Conservation (phyloP, 441 rosid genomes). For the Eugenia klotzschiana region DNA sequence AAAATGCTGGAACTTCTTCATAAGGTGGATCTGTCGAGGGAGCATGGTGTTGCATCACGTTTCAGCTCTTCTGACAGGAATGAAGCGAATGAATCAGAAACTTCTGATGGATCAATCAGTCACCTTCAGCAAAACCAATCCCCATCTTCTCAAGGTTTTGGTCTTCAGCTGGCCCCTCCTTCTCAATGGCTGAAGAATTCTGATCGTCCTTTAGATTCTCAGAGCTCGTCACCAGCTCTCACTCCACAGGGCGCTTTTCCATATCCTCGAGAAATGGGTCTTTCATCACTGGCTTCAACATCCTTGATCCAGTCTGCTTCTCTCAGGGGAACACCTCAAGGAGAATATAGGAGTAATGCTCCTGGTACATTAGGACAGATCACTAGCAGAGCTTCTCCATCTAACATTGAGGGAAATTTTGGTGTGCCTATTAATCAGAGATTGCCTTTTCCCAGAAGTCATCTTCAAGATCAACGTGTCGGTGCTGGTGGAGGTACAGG, state of each 20-base stretch:
- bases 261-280: not conserved
- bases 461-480: slow-evolving; percentile 1
- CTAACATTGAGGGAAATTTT: not conserved
- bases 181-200: slow-evolving; percentile 41
- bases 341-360: not conserved
- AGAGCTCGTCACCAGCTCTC: slow-evolving; percentile 16
- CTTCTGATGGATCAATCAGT: slow-evolving; percentile 38
- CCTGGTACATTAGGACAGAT: not conserved
- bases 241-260: slow-evolving; percentile 10
- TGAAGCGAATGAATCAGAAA: slow-evolving; percentile 35
- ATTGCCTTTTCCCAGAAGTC: slow-evolving; percentile 3
- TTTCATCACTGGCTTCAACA: not conserved
- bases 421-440: not conserved
- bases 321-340: not conserved
- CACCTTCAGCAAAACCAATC: slow-evolving; percentile 32
- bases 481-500: slow-evolving; percentile 16
- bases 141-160: slow-evolving; percentile 58
- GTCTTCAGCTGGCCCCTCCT: slow-evolving; percentile 71
- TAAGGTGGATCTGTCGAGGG: slow-evolving; percentile 58
- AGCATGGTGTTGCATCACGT: slow-evolving; percentile 23
- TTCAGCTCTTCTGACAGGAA: slow-evolving; percentile 29
- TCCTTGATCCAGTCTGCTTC: not conserved
- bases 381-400: not conserved
- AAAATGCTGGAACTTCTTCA: slow-evolving; percentile 76
- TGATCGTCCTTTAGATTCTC: slow-evolving; percentile 24